A percentile compares a stretch with the other conserved stretches of the same genome.
These are phyloP conservation scores for Neodidymelliopsis sp. DNA, from an alignment of 2,329 filamentous ascomycete genomes.

Conservation along the genomic window DNA sequence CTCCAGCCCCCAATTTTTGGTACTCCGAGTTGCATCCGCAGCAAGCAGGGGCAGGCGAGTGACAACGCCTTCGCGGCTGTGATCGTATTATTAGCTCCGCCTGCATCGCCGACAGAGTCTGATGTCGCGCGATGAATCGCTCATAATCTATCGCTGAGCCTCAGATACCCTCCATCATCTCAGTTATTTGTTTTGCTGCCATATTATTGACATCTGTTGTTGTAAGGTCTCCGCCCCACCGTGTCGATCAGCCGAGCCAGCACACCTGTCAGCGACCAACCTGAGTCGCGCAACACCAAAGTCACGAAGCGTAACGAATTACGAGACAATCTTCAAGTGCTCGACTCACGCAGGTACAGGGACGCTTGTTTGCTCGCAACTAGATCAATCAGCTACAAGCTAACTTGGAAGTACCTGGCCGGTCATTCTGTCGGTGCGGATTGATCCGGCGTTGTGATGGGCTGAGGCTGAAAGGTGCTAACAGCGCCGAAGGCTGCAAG, in stretches of 20 bases:
- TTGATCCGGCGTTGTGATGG: conserved; percentile 4
- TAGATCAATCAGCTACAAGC: background rate
- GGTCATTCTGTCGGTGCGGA: background rate
- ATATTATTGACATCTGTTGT: background rate
- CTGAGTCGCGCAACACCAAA: background rate
- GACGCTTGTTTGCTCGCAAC: background rate
- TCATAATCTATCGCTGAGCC: background rate
- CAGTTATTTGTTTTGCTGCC: background rate
- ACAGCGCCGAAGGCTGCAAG: conserved; percentile 23
- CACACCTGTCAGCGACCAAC: too few relatives aligned
- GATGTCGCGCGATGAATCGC: background rate
- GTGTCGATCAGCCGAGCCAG: background rate
- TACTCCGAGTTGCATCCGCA: conserved; percentile 9
- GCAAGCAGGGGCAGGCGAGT: conserved; percentile 20
- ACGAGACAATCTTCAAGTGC: background rate
- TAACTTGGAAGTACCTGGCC: background rate
- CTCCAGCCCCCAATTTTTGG: conserved; percentile 7
- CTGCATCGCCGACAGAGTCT: conserved; percentile 7
- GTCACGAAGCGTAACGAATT: background rate
- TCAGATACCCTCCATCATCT: background rate
- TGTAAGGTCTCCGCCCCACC: background rate
- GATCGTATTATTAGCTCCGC: conserved; percentile 12
- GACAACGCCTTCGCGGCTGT: conserved; percentile 16
- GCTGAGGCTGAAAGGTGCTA: conserved; percentile 25
- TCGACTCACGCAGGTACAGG: background rate